Evolutionary conservation across 345 rosid species (phyloP), one percentile per base, ranked within the genome.

Genomic region (Pelargonium nanum): DNA sequence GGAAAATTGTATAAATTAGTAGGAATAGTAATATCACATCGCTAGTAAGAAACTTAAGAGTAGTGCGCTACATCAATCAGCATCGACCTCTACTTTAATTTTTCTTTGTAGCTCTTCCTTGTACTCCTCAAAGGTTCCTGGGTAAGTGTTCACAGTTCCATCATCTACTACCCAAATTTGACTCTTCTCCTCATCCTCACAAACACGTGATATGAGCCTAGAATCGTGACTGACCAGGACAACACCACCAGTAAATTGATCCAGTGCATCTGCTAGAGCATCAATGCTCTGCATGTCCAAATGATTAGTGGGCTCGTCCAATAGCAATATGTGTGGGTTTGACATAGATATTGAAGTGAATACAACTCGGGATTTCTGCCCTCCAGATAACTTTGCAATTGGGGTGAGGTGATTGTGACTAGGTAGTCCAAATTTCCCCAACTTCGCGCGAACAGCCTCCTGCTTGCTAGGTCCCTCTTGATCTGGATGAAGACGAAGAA

Each of bases 201-300:
- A 89, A 7, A 92, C 98, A 48, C 85, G 80, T 0, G 96, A 85
- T 68, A 92, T 92, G 22, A 92, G 86, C 69, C 98, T 78, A 0
- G 95, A 92, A 65, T 92, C 98, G 30, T 92, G 98, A 70, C 95
- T 92, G 64, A 92, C 98, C 55, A 92, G 71, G 22, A 92, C 95
- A 28, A 92, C 89, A 60, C 98, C 96, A 21, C 97, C 95, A 12
- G 83, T 79, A 57, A 89, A 92, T 75, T 92, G 95, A 21, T 92
- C 96, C 2, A 92, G 79, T 0, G 96, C 99, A 74, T 87, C 89
- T 0, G 97, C 99, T 77, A 93, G 68, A 1, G 97, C 96, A 70
- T 89, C 97, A 30, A 89, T 93, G 64, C 96, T 93, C 77, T 93
- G 96, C 97, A 93, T 89, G 65, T 93, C 97, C 51, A 93, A 70